Percentiles rank a stretch among this genome's conserved stretches.
phyloP scores from a whole-genome alignment of 306 rosid genomes.

The Cucumis sativus region Cucumber_9930_V3 NC_026661.2:14084501-14085000 shows the following conservation, averaged over 20 bases:
- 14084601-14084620: constrained; percentile 15
- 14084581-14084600: neutral
- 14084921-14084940: constrained; percentile 65
- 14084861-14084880: constrained; percentile 97
- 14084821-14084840: constrained; percentile 81
- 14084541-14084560: neutral
- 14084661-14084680: constrained; percentile 62
- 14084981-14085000: constrained; percentile 64
- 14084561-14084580: neutral
- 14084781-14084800: constrained; percentile 78
- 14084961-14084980: constrained; percentile 41
- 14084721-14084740: constrained; percentile 53
- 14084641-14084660: constrained; percentile 68
- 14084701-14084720: constrained; percentile 41
- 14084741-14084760: constrained; percentile 36
- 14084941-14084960: constrained; percentile 63
- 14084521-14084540: constrained; percentile 1
- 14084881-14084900: constrained; percentile 80
- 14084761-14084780: constrained; percentile 67
- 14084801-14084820: constrained; percentile 72
- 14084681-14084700: constrained; percentile 68
- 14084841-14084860: constrained; percentile 94
- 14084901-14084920: constrained; percentile 97
- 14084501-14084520: neutral
- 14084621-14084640: constrained; percentile 77